Conservation (phyloP, 306 rosid species). For the Castanea sativa region DNA sequence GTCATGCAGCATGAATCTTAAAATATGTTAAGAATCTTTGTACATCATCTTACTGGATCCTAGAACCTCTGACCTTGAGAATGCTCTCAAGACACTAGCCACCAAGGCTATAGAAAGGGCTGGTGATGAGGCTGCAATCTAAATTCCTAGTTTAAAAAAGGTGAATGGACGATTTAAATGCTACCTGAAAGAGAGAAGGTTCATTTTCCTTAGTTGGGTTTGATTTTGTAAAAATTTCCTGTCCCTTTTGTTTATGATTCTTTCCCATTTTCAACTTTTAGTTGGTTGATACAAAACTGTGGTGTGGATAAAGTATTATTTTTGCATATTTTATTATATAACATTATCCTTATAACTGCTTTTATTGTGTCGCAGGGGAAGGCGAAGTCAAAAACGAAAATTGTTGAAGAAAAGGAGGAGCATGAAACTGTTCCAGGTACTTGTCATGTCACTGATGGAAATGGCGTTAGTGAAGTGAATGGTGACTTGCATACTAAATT, state of each 20-base stretch:
- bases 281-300: background rate
- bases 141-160: background rate
- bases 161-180: background rate
- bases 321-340: background rate
- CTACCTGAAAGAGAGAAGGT: background rate
- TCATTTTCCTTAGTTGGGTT: background rate
- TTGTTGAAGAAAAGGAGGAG: constrained; percentile 37
- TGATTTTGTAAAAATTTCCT: background rate
- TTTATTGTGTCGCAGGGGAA: constrained; percentile 24
- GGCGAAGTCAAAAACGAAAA: constrained; percentile 41
- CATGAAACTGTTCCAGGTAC: constrained; percentile 28
- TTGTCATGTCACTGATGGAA: constrained; percentile 39
- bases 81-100: background rate
- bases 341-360: background rate
- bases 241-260: background rate
- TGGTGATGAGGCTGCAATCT: background rate
- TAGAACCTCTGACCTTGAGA: background rate
- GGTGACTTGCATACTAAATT: constrained; percentile 36
- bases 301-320: background rate
- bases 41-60: background rate
- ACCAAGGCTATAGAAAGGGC: background rate
- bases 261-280: background rate
- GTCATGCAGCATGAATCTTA: background rate
- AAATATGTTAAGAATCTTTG: background rate
- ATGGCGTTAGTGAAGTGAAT: constrained; percentile 37